A percentile compares a stretch with the other conserved stretches of the same genome.
phyloP scores from a whole-genome alignment of 179 eudicot species.

The Amaranthus tricolor region DNA sequence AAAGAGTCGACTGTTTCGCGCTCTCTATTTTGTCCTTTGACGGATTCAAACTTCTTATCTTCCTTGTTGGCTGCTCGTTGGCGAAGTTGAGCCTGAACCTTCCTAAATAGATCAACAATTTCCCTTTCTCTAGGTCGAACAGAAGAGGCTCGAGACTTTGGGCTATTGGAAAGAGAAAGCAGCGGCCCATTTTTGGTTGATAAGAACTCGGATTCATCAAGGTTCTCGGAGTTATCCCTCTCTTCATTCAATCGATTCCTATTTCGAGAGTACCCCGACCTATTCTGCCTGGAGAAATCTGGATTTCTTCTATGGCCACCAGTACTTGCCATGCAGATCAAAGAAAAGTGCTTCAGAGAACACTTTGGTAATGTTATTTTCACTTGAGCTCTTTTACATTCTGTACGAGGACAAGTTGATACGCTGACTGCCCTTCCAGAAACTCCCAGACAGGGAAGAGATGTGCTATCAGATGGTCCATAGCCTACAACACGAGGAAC shows the following conservation, averaged over 20 bases:
- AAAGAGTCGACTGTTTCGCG: constrained; percentile 77
- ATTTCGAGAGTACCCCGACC: constrained; percentile 50
- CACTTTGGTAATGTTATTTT: constrained; percentile 35
- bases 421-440: constrained; percentile 44
- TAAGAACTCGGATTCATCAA: constrained; percentile 68
- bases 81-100: constrained; percentile 79
- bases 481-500: constrained; percentile 42
- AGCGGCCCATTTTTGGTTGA: constrained; percentile 69
- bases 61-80: constrained; percentile 66
- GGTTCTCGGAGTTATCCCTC: constrained; percentile 52
- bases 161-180: constrained; percentile 46
- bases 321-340: constrained; percentile 59
- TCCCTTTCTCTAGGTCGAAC: constrained; percentile 73
- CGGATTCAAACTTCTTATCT: constrained; percentile 59
- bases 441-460: constrained; percentile 53
- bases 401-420: constrained; percentile 36
- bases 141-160: constrained; percentile 58
- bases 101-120: constrained; percentile 74
- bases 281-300: constrained; percentile 70
- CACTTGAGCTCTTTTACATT: constrained; percentile 29
- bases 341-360: constrained; percentile 35
- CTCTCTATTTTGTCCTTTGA: constrained; percentile 58
- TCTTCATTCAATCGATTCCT: constrained; percentile 66
- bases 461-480: constrained; percentile 58
- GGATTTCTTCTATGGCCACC: constrained; percentile 65